Conservation (phyloP, 2,329 filamentous ascomycete species). For the Colletotrichum horii region DNA sequence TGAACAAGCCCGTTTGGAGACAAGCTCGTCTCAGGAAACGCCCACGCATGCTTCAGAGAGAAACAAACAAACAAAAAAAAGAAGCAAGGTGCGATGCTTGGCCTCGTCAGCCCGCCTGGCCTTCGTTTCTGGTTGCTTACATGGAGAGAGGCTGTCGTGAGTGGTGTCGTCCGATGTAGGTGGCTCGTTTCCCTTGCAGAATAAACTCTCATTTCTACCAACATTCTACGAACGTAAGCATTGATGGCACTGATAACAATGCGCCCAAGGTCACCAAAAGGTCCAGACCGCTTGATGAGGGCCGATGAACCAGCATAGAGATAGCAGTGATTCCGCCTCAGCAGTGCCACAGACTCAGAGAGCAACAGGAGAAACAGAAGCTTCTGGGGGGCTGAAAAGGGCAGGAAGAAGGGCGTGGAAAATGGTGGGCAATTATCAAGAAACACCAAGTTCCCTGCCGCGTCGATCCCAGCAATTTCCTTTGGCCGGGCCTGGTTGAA, state of each 20-base stretch:
- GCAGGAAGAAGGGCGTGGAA: not conserved
- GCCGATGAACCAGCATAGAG: not conserved
- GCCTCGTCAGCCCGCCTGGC: not conserved
- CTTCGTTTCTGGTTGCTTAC: not conserved
- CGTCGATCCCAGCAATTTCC: conserved; percentile 20
- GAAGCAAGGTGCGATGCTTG: not conserved
- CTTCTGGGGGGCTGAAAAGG: conserved; percentile 7
- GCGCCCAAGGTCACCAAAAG: not conserved
- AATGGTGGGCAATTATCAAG: conserved; percentile 13
- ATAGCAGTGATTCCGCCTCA: not conserved
- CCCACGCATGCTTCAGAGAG: not conserved
- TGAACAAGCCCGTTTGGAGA: not conserved
- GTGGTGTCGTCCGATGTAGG: not conserved
- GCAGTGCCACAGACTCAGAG: not conserved
- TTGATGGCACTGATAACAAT: not conserved
- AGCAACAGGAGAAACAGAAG: not conserved
- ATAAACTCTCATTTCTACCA: not conserved
- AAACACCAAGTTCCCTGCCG: conserved; percentile 13
- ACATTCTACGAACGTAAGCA: not conserved
- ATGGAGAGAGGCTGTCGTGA: not conserved
- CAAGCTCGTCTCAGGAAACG: conserved; percentile 11
- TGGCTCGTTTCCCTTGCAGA: not conserved
- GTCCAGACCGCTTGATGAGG: not conserved
- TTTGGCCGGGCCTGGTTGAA: not conserved
- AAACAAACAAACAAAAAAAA: conserved; percentile 1